Conservation (phyloP, 192 early-diverging fungal genomes). For the Spinellus fusiger region DNA sequence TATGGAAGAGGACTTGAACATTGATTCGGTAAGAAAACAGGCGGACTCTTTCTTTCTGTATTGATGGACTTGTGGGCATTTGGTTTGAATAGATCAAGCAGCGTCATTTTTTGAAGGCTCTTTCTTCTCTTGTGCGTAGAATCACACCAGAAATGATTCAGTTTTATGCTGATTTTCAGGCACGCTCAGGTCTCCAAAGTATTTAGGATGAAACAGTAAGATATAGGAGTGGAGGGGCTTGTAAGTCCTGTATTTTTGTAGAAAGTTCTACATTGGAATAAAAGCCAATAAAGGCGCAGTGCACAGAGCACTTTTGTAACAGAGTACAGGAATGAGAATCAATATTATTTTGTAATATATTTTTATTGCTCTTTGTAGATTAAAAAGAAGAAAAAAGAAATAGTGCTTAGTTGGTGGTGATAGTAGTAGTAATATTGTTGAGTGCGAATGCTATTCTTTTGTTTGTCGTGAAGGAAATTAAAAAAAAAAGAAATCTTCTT, state of each 20-base stretch:
- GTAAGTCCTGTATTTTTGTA: not conserved
- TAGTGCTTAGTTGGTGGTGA: not conserved
- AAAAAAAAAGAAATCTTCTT: not conserved
- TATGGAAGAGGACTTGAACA: slow-evolving; percentile 74
- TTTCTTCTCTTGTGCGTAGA: slow-evolving; percentile 55
- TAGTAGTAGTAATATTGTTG: too few species aligned
- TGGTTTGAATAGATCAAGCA: slow-evolving; percentile 34
- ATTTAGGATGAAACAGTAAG: too few species aligned
- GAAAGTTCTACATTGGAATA: too few species aligned
- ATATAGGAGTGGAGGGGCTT: too few species aligned
- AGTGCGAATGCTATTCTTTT: too few species aligned
- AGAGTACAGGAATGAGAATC: too few species aligned
- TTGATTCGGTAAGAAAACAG: slow-evolving; percentile 24
- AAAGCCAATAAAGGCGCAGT: too few species aligned
- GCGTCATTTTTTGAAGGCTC: slow-evolving; percentile 62
- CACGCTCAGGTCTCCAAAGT: slow-evolving; percentile 43
- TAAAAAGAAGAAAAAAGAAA: not conserved
- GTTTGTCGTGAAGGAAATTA: not conserved
- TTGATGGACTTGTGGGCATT: slow-evolving; percentile 2
- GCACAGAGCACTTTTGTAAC: too few species aligned
- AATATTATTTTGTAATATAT: not conserved
- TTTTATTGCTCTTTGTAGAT: not conserved
- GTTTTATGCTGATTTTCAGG: slow-evolving; percentile 78
- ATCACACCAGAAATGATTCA: slow-evolving; percentile 88
- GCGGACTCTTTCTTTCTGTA: not conserved